Conservation (phyloP, 176 grass and related monocot species). For the Oryza meridionalis region DNA sequence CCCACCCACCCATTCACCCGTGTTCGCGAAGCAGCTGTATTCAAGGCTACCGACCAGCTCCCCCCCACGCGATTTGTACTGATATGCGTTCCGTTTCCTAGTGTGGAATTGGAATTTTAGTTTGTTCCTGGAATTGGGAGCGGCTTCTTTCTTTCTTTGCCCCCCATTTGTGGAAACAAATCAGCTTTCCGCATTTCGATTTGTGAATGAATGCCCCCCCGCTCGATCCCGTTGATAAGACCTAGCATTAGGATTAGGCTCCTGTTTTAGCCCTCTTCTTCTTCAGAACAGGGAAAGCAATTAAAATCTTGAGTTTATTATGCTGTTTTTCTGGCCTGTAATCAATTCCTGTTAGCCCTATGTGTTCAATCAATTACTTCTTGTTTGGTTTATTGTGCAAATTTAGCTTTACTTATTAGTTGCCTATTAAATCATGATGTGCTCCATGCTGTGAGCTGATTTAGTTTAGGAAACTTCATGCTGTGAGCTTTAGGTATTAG, state of each 20-base stretch:
- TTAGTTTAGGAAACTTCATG: too few relatives aligned
- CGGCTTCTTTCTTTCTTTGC: neutral
- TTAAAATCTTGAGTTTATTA: neutral
- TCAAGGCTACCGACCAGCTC: neutral
- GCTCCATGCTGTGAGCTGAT: neutral
- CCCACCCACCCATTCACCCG: too few relatives aligned
- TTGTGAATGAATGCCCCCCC: too few relatives aligned
- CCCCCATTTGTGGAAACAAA: neutral
- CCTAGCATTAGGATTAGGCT: neutral
- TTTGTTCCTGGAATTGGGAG: neutral
- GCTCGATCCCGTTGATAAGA: neutral
- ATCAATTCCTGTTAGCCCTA: neutral
- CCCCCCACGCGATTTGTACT: neutral
- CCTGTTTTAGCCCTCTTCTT: too few relatives aligned
- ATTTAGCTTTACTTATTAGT: neutral
- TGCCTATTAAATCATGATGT: neutral
- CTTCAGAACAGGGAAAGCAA: neutral
- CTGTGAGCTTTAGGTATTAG: neutral
- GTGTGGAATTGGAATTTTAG: neutral
- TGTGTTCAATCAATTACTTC: neutral
- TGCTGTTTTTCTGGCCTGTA: neutral
- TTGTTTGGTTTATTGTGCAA: neutral
- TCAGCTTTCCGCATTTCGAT: neutral
- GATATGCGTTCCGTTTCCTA: neutral
- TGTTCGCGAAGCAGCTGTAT: neutral